phyloP scores from a whole-genome alignment of 371 early-diverging fungal genomes.

The Smittium culicis region DNA sequence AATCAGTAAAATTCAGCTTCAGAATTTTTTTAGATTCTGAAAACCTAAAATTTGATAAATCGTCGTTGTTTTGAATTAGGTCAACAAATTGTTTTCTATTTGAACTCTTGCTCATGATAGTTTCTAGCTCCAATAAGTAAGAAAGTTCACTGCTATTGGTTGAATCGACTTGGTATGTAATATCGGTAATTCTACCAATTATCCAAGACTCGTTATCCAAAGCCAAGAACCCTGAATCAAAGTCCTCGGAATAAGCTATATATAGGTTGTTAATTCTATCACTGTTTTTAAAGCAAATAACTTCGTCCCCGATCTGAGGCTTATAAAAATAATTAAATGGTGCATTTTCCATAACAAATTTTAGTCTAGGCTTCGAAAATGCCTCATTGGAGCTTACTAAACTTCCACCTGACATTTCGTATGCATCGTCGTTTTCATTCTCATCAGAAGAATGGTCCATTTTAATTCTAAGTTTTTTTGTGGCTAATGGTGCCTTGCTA shows the following conservation, averaged over 20 bases:
- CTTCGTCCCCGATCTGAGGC: neutral
- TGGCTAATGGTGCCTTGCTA: neutral
- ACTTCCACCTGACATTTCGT: neutral
- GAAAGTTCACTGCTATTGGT: neutral
- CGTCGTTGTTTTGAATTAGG: neutral
- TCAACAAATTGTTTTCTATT: neutral
- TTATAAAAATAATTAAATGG: neutral
- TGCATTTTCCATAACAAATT: neutral
- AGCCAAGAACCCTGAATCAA: neutral
- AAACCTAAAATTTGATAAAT: neutral
- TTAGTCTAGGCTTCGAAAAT: neutral
- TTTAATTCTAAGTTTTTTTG: neutral
- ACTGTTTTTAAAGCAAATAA: neutral
- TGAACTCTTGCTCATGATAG: neutral
- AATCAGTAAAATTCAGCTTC: neutral
- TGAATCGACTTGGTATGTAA: neutral
- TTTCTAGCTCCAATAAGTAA: neutral
- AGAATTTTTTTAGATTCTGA: neutral
- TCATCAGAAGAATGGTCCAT: neutral
- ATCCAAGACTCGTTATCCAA: neutral
- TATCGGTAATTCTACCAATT: neutral
- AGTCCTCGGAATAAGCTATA: neutral
- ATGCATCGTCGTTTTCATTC: neutral
- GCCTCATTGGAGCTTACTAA: neutral
- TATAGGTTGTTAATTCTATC: neutral